Conservation (phyloP, 768 basidiomycete genomes). For the Polyporus arcularius region DNA sequence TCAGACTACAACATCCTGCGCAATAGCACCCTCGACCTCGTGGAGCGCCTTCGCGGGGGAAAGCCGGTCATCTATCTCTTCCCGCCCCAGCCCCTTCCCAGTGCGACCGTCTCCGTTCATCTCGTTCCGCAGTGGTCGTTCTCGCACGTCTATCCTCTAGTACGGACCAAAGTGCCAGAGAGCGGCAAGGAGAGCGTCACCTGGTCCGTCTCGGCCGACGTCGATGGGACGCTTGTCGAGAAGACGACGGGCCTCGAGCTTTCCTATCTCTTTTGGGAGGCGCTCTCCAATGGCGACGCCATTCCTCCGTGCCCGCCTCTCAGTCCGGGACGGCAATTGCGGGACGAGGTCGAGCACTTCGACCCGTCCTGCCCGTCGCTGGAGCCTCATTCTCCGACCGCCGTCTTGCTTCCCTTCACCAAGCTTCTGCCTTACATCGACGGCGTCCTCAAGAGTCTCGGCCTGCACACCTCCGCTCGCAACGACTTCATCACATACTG, state of each 20-base stretch:
- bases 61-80: not conserved
- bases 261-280: slow-evolving; percentile 5
- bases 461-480: slow-evolving; percentile 44
- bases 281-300: not conserved
- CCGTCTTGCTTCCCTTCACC: not conserved
- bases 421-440: slow-evolving; percentile 1
- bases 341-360: not conserved
- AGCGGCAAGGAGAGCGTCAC: not conserved
- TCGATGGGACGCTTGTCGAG: not conserved
- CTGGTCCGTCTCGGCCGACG: not conserved
- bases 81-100: not conserved
- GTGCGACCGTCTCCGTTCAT: not conserved
- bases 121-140: not conserved
- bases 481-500: slow-evolving; percentile 38
- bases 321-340: too few relatives aligned
- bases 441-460: slow-evolving; percentile 24
- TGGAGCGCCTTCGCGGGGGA: not conserved
- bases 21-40: not conserved
- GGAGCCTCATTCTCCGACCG: not conserved
- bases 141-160: not conserved
- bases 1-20: not conserved
- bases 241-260: not conserved
- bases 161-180: not conserved
- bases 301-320: not conserved
- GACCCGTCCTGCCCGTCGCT: not conserved